These are phyloP conservation scores for Botrytis galanthina DNA, from an alignment of 2,329 filamentous ascomycete genomes.

Conservation along the genomic window DNA sequence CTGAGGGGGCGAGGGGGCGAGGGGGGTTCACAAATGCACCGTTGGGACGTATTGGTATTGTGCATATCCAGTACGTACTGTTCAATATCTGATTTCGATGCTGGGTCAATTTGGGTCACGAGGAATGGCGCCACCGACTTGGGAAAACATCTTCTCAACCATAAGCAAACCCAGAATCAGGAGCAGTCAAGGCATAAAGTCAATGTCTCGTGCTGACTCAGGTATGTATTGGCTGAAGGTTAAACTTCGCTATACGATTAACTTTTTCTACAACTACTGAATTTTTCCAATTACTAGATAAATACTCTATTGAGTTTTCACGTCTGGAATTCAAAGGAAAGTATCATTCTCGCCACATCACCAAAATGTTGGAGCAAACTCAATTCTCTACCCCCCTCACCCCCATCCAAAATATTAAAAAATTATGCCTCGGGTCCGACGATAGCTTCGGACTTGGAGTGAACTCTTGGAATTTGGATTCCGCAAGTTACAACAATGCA, in stretches of 20 bases:
- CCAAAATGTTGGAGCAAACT: not conserved
- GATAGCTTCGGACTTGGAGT: not conserved
- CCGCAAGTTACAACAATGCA: not conserved
- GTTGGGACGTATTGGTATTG: not conserved
- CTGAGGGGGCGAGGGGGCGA: too few relatives aligned
- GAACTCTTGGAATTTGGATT: not conserved
- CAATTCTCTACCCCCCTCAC: not conserved
- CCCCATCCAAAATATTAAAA: not conserved
- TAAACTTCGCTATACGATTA: constrained; percentile 9
- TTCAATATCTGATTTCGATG: not conserved
- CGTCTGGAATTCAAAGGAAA: not conserved
- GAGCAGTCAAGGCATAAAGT: constrained; percentile 1
- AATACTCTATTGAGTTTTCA: not conserved
- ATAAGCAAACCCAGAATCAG: not conserved
- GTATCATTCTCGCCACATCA: not conserved
- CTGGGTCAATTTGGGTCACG: not conserved
- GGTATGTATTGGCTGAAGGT: not conserved
- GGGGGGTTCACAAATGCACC: not conserved
- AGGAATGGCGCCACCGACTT: not conserved
- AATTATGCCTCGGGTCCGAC: not conserved
- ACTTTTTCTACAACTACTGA: not conserved
- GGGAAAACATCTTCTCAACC: constrained; percentile 1
- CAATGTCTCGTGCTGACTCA: constrained; percentile 11
- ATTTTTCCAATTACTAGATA: not conserved
- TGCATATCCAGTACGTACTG: not conserved